Percentiles rank a stretch among this genome's conserved stretches.
phyloP scores from a whole-genome alignment of 2,329 filamentous ascomycete species.

The Daldinia sp. region DNA sequence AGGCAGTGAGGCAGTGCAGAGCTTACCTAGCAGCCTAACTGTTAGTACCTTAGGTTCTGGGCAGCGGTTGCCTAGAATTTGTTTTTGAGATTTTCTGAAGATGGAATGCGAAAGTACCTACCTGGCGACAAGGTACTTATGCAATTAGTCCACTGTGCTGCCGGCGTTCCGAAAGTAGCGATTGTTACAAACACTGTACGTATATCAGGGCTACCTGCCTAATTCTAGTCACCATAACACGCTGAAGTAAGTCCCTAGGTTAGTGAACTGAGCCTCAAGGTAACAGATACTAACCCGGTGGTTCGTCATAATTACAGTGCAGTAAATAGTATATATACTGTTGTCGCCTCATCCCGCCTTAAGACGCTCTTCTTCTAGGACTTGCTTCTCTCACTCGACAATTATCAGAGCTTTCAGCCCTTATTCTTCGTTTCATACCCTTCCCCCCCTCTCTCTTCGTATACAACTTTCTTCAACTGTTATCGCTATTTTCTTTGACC shows the following conservation, averaged over 20 bases:
- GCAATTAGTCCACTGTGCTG: slow-evolving; percentile 14
- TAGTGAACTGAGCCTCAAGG: not conserved
- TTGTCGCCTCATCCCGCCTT: slow-evolving; percentile 14
- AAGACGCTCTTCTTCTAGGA: not conserved
- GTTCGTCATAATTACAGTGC: not conserved
- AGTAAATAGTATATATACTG: not conserved
- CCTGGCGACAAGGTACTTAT: not conserved
- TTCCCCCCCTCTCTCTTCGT: not conserved
- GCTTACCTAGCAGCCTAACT: no score
- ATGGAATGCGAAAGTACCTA: not conserved
- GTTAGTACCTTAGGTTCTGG: slow-evolving; percentile 14
- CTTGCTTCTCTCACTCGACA: slow-evolving; percentile 9
- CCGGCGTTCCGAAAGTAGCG: slow-evolving; percentile 24
- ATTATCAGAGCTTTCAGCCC: slow-evolving; percentile 26
- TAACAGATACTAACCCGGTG: not conserved
- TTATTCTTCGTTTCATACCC: slow-evolving; percentile 10
- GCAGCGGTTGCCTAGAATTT: slow-evolving; percentile 26
- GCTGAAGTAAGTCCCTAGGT: not conserved
- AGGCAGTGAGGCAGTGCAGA: slow-evolving; percentile 25
- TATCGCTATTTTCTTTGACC: slow-evolving; percentile 14
- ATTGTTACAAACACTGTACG: not conserved
- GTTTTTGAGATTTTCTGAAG: no score
- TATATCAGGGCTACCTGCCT: not conserved
- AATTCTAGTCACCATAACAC: not conserved
- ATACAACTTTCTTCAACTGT: not conserved